Conservation (phyloP, 2,329 filamentous ascomycete genomes). For the Metarhizium guizhouense region DNA sequence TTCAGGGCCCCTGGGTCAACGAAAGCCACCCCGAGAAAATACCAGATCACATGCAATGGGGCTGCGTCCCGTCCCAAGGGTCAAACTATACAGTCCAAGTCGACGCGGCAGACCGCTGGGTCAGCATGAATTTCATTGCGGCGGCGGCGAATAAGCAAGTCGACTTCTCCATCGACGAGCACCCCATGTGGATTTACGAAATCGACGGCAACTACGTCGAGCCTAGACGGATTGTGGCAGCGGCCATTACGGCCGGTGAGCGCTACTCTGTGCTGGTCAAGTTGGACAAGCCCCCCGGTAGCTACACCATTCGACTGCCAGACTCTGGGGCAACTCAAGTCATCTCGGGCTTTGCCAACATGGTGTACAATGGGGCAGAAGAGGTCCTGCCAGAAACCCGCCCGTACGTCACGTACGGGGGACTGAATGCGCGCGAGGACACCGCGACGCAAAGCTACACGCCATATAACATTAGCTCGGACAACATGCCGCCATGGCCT, state of each 20-base stretch:
- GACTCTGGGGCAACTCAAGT: conserved; percentile 14
- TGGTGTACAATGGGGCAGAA: not conserved
- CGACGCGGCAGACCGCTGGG: not conserved
- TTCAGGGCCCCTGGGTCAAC: no score
- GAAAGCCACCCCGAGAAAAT: no score
- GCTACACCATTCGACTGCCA: conserved; percentile 26
- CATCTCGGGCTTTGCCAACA: not conserved
- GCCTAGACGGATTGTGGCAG: conserved; percentile 19
- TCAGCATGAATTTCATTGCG: no score
- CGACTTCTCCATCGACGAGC: conserved; percentile 30
- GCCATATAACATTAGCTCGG: not conserved
- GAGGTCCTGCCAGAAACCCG: no score
- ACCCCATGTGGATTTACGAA: conserved; percentile 33
- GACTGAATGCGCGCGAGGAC: not conserved
- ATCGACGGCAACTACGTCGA: conserved; percentile 32
- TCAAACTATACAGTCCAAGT: conserved; percentile 1
- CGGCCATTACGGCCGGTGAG: conserved; percentile 21
- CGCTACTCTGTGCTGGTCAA: conserved; percentile 32
- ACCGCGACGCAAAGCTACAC: not conserved
- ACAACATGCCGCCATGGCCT: conserved; percentile 1
- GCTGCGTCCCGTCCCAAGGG: no score
- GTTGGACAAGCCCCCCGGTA: conserved; percentile 19
- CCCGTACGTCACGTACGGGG: not conserved
- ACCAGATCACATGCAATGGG: no score
- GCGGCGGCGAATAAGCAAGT: not conserved